These are phyloP conservation scores for Senna siamea DNA, from an alignment of 306 rosid species.

Conservation along the genomic window DNA sequence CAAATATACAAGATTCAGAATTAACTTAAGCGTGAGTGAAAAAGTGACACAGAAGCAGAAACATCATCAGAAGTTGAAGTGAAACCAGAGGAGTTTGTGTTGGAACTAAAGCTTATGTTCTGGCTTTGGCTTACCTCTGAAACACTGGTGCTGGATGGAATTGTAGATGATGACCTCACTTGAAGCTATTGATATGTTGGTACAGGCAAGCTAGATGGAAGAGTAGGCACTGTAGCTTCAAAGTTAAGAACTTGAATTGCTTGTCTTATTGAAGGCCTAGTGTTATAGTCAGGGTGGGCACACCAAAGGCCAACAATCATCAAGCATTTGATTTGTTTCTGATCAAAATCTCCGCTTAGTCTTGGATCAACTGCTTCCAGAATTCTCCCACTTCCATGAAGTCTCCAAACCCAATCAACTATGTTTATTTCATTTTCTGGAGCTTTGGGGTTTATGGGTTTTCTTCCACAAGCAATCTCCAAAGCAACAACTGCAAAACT, in stretches of 20 bases:
- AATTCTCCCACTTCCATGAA: neutral
- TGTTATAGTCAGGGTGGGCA: neutral
- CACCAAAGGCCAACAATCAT: no score
- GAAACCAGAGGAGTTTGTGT: no score
- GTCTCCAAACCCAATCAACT: neutral
- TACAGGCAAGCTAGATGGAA: neutral
- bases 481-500: no score
- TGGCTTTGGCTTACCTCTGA: no score
- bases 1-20: no score
- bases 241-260: neutral
- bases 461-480: conserved; percentile 43
- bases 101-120: no score
- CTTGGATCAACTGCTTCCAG: neutral
- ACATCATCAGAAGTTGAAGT: neutral
- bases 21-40: no score
- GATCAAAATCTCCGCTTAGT: no score
- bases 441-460: conserved; percentile 3
- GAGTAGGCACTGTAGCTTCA: neutral
- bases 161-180: neutral
- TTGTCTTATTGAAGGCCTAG: conserved; percentile 2
- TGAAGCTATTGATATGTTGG: neutral
- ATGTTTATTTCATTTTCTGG: neutral
- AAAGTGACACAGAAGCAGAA: no score
- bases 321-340: no score
- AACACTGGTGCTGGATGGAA: no score